Base-by-base conservation (phyloP, 2,329 filamentous ascomycete genomes). In the Orbilia javanica region DNA sequence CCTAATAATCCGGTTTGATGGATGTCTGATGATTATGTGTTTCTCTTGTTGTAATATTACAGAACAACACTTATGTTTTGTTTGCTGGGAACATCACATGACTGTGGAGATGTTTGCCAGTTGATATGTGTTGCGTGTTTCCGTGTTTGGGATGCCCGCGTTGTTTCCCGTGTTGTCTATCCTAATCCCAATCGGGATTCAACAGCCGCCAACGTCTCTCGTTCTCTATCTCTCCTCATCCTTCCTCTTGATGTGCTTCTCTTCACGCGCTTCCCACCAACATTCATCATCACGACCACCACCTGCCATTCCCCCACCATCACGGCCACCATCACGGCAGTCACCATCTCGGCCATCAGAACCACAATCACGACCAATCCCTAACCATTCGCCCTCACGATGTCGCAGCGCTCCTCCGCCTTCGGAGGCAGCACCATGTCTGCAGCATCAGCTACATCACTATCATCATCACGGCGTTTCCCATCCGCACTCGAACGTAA, bases 401-500 rank as follows among this genome's bases (percentile, higher is more conserved):
- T 69, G 36, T 62, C 66, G 29, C 66, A 70, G 25, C 36, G 53
- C 18, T 67, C 70, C 27, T 66, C 70, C 27, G 18, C 15, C 25
- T 57, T 74, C 27, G 50, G 34, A 31, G 65, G 62, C n/a, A 67
- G 64, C 25, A 55, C 50, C 18, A 66, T 75, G 34, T 68, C 66
- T 36, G 39, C 65, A 27, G 11, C 66, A 20, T 63, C 63, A 10
- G 39, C 31, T 13, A 39, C 36, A 39, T 39, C 36, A 39, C 36
- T 39, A 39, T 42, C 66, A 6, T 20, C 66, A 4, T 27, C 27
- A 18, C 46, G 55, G 4, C 66, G 73, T 27, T 68, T 57, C 22
- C 50, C 70, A 27, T 71, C 73, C 0, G 55, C 66, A 6, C 62
- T 77, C 15, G 73, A 77, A 42, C 73, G 73, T 29, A 68, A 77